Evolutionary conservation across 73 alveolate genomes (phyloP).

Genomic region (Paramecium biaurelia): DNA sequence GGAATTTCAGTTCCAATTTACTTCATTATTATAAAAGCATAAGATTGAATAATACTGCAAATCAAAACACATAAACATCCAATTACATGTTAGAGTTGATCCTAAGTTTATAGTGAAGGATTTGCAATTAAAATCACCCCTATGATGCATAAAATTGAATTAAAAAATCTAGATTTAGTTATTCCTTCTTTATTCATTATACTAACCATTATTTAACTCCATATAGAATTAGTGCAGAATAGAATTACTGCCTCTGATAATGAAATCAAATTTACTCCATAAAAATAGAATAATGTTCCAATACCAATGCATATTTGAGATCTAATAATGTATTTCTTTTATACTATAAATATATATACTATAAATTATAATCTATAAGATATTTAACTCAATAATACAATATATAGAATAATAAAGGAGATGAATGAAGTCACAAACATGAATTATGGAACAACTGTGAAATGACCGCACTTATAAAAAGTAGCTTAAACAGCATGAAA

Average conservation of each 20-base stretch:
- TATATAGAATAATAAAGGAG: not conserved
- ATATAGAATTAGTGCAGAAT: not conserved
- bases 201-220: not conserved
- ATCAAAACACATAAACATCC: not conserved
- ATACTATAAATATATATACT: no score
- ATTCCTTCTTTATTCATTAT: slow-evolving; percentile 11
- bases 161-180: not conserved
- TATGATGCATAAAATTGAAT: not conserved
- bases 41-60: not conserved
- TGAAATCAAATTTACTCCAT: not conserved
- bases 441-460: not conserved
- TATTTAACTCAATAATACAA: no score
- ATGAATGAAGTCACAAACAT: not conserved
- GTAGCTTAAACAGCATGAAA: not conserved
- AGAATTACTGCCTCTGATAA: not conserved
- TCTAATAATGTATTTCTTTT: not conserved
- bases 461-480: not conserved
- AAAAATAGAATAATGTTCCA: slow-evolving; percentile 4
- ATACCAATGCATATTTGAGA: not conserved
- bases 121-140: not conserved
- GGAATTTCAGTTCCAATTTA: not conserved
- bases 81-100: not conserved
- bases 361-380: no score
- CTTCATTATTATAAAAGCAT: not conserved
- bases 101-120: not conserved